Evolutionary conservation across 1,139 yeast species (phyloP).

Genomic region (Diutina mesorugosa): DNA sequence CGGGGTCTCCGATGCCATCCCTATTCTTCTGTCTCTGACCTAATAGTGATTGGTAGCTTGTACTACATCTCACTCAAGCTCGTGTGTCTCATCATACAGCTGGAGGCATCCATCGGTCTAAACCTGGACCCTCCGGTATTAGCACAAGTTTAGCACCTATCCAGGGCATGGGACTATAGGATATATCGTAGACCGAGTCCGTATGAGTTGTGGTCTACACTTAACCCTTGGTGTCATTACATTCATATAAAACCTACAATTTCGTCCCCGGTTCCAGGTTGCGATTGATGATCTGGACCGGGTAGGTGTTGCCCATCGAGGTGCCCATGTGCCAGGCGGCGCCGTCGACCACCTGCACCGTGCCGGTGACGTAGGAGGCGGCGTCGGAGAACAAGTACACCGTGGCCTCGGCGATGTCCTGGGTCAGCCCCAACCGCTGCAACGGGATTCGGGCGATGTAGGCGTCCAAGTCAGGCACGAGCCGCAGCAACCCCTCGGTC

Average conservation of each 20-base stretch:
- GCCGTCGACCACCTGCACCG: conserved; percentile 77
- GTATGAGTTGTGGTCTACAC: neutral
- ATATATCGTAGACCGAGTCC: neutral
- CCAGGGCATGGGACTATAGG: neutral
- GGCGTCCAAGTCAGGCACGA: conserved; percentile 25
- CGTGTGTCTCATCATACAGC: too few relatives aligned
- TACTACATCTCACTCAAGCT: too few relatives aligned
- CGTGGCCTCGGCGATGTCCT: conserved; percentile 83
- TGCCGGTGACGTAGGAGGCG: conserved; percentile 66
- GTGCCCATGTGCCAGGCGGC: conserved; percentile 76
- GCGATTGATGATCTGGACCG: conserved; percentile 16
- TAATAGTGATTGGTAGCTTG: too few relatives aligned
- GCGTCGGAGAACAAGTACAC: conserved; percentile 77
- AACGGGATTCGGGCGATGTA: conserved; percentile 46
- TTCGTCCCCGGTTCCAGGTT: conserved; percentile 10
- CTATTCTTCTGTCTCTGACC: too few relatives aligned
- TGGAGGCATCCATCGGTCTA: too few relatives aligned
- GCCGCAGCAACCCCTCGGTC: conserved; percentile 68
- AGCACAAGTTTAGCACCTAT: too few relatives aligned
- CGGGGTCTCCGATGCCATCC: too few relatives aligned
- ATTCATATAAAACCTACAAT: conserved; percentile 3
- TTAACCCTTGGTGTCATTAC: neutral
- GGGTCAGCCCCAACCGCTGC: conserved; percentile 61
- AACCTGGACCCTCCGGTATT: too few relatives aligned
- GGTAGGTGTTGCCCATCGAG: conserved; percentile 21